Evolutionary conservation across 1,284 basidiomycete species (phyloP), one percentile per base, ranked within the genome.

Genomic region (Anthracocystis setariae): DNA sequence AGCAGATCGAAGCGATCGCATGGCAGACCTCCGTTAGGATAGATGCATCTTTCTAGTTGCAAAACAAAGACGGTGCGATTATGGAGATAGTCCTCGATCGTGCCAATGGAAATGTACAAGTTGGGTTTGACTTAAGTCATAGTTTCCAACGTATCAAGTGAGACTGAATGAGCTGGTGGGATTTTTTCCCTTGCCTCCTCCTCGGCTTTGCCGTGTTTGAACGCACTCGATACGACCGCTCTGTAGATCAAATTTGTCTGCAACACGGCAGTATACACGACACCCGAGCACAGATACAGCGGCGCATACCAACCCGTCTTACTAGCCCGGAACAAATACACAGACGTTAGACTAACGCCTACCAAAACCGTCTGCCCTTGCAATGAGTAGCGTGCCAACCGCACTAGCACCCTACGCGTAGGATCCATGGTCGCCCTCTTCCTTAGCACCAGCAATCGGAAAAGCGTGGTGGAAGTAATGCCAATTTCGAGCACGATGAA

Each of bases 351-450:
- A 20, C 45, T 46, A 32, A 45, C 46, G 0, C n/a, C 32, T 1
- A 58, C 62, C 24, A 71, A 23, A 15, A 56, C 17, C 8, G 51
- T 18, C 20, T 71, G 68, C 2, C 68, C 68, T 13, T 65, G 68
- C 0, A 71, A 39, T 17, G 61, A 65, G 45, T 71, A 66, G 13
- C 65, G 43, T 1, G 58, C 62, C 0, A 71, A 38, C 5, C 37
- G 42, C 44, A 65, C 54, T 2, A 71, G 39, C 3, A 71, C 51
- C 8, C 45, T 18, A 5, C 50, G 13, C 0, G 68, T 57, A 0
- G 40, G 27, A 29, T 65, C 62, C 57, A 65, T 57, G 9, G 39
- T 50, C 2, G 60, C 61, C 35, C 48, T 45, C 2, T 40, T 21
- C 0, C 58, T 21, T 13, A 71, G 32, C 4, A 57, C 27, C 17